These are phyloP conservation scores for Endogone sp. DNA, from an alignment of 192 early-diverging fungal species.

Conservation along the genomic window DNA sequence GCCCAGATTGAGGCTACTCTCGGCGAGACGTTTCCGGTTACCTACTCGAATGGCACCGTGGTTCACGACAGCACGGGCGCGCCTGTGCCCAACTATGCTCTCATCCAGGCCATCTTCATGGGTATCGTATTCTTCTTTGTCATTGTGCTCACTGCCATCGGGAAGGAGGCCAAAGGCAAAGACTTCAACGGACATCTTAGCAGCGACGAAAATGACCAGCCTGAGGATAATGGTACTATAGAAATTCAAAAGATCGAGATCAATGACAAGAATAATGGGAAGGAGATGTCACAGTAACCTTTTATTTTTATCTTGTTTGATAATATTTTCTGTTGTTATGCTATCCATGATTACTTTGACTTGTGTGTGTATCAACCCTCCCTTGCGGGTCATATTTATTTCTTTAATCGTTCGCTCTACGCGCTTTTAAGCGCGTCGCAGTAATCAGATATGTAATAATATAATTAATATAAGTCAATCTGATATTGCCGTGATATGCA, in stretches of 20 bases:
- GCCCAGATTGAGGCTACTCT: slow-evolving; percentile 39
- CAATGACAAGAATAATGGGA: too few species aligned
- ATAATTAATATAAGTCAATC: too few species aligned
- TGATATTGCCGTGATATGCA: too few species aligned
- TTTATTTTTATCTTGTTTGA: too few species aligned
- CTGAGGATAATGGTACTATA: not conserved
- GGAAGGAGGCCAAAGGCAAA: slow-evolving; percentile 54
- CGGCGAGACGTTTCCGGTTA: slow-evolving; percentile 23
- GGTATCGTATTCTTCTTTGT: slow-evolving; percentile 40
- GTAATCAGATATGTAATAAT: too few species aligned
- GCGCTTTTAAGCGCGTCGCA: too few species aligned
- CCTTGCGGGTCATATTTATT: too few species aligned
- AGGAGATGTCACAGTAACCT: too few species aligned
- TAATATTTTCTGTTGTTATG: too few species aligned
- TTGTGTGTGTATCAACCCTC: too few species aligned
- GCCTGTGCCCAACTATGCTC: slow-evolving; percentile 40
- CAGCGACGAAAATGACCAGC: slow-evolving; percentile 1
- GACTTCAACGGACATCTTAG: slow-evolving; percentile 35
- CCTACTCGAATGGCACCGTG: slow-evolving; percentile 9
- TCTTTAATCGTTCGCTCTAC: too few species aligned
- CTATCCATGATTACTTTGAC: too few species aligned
- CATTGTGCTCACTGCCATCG: slow-evolving; percentile 40
- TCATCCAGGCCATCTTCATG: slow-evolving; percentile 58
- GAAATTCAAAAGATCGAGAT: not conserved
- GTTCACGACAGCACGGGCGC: slow-evolving; percentile 12